Conservation (phyloP, 106 monocot genomes). For the Allium cepa region DNA sequence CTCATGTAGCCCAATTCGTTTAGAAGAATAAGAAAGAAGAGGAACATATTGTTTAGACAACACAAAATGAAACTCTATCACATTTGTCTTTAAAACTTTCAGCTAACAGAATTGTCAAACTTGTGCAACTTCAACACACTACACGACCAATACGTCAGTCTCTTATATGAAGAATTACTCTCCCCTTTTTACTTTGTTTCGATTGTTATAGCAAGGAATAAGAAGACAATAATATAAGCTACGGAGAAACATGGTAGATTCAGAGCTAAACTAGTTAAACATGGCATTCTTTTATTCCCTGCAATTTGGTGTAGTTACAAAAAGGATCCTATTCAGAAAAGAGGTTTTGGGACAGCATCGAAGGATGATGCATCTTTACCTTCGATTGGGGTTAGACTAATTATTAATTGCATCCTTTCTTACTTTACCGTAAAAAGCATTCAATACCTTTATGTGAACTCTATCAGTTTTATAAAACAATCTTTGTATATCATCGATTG, state of each 20-base stretch:
- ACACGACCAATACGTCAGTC: constrained; percentile 13
- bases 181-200: constrained; percentile 20
- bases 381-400: constrained; percentile 76
- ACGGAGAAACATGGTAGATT: constrained; percentile 76
- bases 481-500: too few relatives aligned
- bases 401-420: constrained; percentile 17
- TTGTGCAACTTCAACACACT: too few relatives aligned
- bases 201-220: constrained; percentile 95
- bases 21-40: too few relatives aligned
- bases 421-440: not conserved
- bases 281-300: constrained; percentile 83
- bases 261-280: constrained; percentile 70
- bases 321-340: constrained; percentile 39
- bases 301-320: constrained; percentile 60
- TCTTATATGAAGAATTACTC: not conserved
- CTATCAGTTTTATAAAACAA: not conserved
- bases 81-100: too few relatives aligned
- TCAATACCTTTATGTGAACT: not conserved
- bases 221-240: constrained; percentile 58
- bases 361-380: constrained; percentile 59
- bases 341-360: constrained; percentile 49
- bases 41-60: too few relatives aligned
- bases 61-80: too few relatives aligned
- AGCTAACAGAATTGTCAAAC: too few relatives aligned
- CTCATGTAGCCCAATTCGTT: too few relatives aligned